Evolutionary conservation across 345 rosid species (phyloP).

Genomic region (Citrus unshiu): DNA sequence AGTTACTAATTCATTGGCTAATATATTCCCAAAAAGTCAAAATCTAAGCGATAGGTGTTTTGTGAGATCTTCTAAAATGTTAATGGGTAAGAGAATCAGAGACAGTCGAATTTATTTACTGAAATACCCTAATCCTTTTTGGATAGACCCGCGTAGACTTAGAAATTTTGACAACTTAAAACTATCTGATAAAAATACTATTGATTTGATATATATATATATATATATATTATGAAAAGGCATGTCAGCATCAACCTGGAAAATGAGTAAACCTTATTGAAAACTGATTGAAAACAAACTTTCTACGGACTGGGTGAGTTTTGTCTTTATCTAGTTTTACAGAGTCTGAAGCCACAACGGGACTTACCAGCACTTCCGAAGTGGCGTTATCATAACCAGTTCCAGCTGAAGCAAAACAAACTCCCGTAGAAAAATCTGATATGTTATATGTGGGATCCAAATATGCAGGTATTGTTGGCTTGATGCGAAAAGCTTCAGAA

Average conservation of each 20-base stretch:
- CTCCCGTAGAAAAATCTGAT: constrained; percentile 70
- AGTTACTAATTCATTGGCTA: too few species aligned
- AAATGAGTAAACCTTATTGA: not conserved
- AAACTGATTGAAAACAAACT: not conserved
- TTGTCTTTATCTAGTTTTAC: not conserved
- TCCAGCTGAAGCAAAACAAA: constrained; percentile 91
- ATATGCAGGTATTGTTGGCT: constrained; percentile 68
- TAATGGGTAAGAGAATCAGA: too few species aligned
- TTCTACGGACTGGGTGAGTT: not conserved
- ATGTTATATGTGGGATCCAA: constrained; percentile 62
- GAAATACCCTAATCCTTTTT: too few species aligned
- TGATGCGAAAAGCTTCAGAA: constrained; percentile 71
- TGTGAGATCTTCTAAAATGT: too few species aligned
- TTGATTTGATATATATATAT: not conserved
- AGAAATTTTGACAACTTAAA: not conserved
- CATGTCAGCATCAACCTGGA: not conserved
- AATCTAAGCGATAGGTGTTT: too few species aligned
- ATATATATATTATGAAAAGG: not conserved
- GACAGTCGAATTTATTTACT: too few species aligned
- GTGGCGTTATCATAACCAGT: constrained; percentile 86
- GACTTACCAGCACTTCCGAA: constrained; percentile 66
- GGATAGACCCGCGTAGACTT: too few species aligned
- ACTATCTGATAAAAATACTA: not conserved
- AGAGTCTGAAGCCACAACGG: not conserved
- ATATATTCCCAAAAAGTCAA: too few species aligned